Conservation (phyloP, 2,329 filamentous ascomycete genomes). For the Calonectria pauciramosa region DNA sequence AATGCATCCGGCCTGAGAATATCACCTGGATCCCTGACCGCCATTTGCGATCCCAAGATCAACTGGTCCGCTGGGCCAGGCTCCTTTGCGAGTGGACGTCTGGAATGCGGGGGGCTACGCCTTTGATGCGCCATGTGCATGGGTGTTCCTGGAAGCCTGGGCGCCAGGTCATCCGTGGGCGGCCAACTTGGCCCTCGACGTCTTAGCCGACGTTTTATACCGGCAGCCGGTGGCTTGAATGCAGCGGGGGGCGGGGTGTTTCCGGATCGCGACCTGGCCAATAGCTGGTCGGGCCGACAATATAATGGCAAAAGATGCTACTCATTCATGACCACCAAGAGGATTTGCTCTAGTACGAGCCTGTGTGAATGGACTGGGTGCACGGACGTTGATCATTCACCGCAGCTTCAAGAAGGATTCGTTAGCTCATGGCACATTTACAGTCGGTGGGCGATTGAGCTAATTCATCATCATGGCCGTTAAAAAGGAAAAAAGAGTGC, state of each 20-base stretch:
- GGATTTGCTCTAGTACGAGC: background rate
- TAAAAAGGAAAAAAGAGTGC: background rate
- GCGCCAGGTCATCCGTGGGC: background rate
- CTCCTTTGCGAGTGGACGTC: background rate
- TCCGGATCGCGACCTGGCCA: background rate
- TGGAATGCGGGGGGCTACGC: conserved; percentile 1
- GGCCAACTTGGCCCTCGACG: background rate
- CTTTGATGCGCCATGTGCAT: background rate
- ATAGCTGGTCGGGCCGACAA: background rate
- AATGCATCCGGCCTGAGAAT: background rate
- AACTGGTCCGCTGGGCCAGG: background rate
- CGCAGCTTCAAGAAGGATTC: background rate
- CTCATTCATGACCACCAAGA: background rate
- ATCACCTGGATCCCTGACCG: background rate
- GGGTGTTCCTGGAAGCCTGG: conserved; percentile 1
- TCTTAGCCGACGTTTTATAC: conserved; percentile 10
- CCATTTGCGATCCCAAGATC: background rate
- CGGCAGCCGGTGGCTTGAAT: background rate
- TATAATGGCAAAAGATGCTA: background rate
- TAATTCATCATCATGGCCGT: background rate
- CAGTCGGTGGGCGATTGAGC: background rate
- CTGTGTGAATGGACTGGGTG: background rate
- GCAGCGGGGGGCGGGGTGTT: background rate
- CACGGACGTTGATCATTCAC: background rate
- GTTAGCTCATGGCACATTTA: background rate